Evolutionary conservation across 1,284 basidiomycete species (phyloP).

Genomic region (Cryptococcus sp.): DNA sequence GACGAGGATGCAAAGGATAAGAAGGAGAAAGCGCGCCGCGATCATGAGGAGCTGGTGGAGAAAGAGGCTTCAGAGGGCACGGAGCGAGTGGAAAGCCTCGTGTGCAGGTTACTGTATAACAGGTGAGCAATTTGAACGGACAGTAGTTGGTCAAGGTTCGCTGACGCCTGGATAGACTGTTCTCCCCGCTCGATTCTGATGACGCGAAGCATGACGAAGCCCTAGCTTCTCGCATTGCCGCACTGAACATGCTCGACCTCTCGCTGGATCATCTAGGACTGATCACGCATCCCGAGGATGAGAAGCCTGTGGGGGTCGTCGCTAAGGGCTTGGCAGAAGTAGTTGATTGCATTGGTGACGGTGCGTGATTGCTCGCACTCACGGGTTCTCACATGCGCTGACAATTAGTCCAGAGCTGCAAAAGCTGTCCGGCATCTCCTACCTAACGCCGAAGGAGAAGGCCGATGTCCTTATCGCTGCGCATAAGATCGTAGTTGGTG

Average conservation of each 20-base stretch:
- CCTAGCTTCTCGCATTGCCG: constrained; percentile 81
- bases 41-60: constrained; percentile 53
- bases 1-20: constrained; percentile 22
- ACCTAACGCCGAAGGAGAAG: constrained; percentile 74
- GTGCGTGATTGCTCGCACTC: constrained; percentile 56
- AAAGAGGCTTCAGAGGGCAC: constrained; percentile 56
- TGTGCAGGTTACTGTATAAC: constrained; percentile 74
- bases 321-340: constrained; percentile 64
- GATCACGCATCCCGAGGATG: constrained; percentile 60
- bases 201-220: constrained; percentile 85
- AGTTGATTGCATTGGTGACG: constrained; percentile 71
- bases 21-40: constrained; percentile 22
- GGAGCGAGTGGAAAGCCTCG: constrained; percentile 68
- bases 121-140: constrained; percentile 49
- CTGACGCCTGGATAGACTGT: constrained; percentile 57
- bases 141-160: neutral
- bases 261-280: constrained; percentile 84
- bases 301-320: constrained; percentile 54
- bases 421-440: constrained; percentile 62
- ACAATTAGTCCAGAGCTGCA: constrained; percentile 61
- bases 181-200: constrained; percentile 67
- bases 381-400: constrained; percentile 3
- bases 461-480: constrained; percentile 74
- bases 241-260: constrained; percentile 85
- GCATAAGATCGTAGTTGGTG: constrained; percentile 71